Conservation (phyloP, 805 yeast species). For the Nakazawaea molendinolei region DNA sequence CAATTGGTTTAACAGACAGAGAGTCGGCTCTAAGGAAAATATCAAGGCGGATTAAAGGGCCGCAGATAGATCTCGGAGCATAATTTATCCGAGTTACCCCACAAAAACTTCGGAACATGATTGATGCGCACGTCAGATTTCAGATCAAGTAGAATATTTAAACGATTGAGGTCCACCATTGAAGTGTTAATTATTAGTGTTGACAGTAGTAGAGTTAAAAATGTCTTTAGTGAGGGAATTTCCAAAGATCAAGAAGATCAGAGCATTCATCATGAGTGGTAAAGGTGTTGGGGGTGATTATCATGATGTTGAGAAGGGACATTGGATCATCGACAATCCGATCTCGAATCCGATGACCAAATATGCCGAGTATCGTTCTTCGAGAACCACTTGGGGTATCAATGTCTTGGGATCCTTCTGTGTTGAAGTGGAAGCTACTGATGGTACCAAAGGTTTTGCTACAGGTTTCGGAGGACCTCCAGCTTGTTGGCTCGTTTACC, state of each 20-base stretch:
- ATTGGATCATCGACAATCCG: constrained; percentile 41
- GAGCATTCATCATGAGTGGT: constrained; percentile 35
- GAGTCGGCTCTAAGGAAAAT: too few species aligned
- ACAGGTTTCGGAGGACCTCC: constrained; percentile 49
- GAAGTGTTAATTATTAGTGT: too few species aligned
- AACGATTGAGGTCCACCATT: too few species aligned
- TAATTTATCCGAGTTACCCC: too few species aligned
- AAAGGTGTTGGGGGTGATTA: constrained; percentile 46
- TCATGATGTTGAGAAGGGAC: constrained; percentile 41
- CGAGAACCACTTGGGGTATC: constrained; percentile 44
- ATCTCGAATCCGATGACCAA: constrained; percentile 46
- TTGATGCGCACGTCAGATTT: too few species aligned
- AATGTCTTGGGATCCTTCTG: constrained; percentile 44
- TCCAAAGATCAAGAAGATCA: constrained; percentile 37
- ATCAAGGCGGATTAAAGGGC: too few species aligned
- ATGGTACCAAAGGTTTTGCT: constrained; percentile 44
- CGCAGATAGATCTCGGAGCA: too few species aligned
- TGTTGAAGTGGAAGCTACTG: constrained; percentile 40
- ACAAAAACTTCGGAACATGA: too few species aligned
- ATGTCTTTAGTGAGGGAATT: constrained; percentile 22
- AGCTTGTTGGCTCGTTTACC: constrained; percentile 40
- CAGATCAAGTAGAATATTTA: too few species aligned
- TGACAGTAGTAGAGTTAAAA: too few species aligned
- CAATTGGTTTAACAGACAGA: too few species aligned
- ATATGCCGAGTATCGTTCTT: constrained; percentile 35